These are phyloP conservation scores for Ceratobasidium papillatum DNA, from an alignment of 1,284 basidiomycete species.

Conservation along the genomic window DNA sequence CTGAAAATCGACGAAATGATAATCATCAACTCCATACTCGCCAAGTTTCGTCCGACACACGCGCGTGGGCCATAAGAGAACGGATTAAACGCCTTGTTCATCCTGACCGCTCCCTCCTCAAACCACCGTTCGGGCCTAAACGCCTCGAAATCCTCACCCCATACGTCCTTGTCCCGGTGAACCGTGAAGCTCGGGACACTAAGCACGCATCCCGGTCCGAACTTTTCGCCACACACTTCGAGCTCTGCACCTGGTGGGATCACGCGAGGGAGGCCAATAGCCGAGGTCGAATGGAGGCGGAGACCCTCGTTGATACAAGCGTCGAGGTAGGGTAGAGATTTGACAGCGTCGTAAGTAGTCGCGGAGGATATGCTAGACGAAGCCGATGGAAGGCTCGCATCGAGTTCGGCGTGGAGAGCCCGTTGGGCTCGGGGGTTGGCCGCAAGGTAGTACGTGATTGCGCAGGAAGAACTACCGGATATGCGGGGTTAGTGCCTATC, in stretches of 20 bases:
- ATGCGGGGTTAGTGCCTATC: constrained; percentile 19
- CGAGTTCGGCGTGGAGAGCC: constrained; percentile 82
- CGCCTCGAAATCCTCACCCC: constrained; percentile 81
- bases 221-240: constrained; percentile 64
- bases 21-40: constrained; percentile 75
- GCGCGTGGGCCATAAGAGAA: constrained; percentile 53
- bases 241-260: constrained; percentile 72
- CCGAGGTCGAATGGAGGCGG: constrained; percentile 73
- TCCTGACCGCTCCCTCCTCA: constrained; percentile 63
- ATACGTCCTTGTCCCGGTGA: constrained; percentile 73
- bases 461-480: constrained; percentile 73
- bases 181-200: constrained; percentile 82
- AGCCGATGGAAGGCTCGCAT: constrained; percentile 71
- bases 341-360: constrained; percentile 64
- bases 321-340: constrained; percentile 76
- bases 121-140: constrained; percentile 63
- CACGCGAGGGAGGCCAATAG: constrained; percentile 82
- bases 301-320: constrained; percentile 86
- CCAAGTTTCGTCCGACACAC: constrained; percentile 74
- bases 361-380: constrained; percentile 62
- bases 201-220: constrained; percentile 75
- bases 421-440: constrained; percentile 69
- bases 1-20: constrained; percentile 77
- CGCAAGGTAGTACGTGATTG: constrained; percentile 85
- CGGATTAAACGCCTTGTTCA: constrained; percentile 78